Evolutionary conservation across 768 basidiomycete genomes (phyloP).

Genomic region (Trametes meyenii): DNA sequence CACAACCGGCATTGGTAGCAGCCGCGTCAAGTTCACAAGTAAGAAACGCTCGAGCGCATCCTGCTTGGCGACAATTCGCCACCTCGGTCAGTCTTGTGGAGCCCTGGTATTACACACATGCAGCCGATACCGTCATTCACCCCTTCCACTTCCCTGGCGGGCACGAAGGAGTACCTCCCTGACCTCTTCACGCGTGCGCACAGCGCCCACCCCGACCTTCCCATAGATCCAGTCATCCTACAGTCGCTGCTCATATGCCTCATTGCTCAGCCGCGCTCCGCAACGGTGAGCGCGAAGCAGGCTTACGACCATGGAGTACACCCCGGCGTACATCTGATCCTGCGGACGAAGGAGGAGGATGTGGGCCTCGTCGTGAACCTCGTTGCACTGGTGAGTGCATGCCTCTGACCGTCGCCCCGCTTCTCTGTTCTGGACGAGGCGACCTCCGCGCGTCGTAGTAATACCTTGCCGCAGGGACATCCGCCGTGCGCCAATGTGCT

Average conservation of each 20-base stretch:
- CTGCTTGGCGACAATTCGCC: too few species aligned
- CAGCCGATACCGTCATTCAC: neutral
- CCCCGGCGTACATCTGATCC: constrained; percentile 62
- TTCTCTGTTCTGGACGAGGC: neutral
- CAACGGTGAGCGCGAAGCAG: constrained; percentile 8
- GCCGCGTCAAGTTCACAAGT: too few species aligned
- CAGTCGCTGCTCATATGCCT: constrained; percentile 70
- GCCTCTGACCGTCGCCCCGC: neutral
- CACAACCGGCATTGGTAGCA: too few species aligned
- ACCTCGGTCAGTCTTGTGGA: too few species aligned
- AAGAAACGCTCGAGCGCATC: too few species aligned
- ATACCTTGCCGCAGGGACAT: constrained; percentile 8
- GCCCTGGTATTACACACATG: neutral
- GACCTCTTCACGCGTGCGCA: constrained; percentile 50
- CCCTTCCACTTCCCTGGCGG: constrained; percentile 11
- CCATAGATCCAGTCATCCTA: constrained; percentile 63
- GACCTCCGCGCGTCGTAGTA: neutral
- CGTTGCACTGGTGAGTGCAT: constrained; percentile 52
- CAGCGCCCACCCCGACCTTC: constrained; percentile 48
- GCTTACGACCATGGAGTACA: constrained; percentile 7
- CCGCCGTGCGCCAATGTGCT: too few species aligned
- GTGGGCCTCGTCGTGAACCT: constrained; percentile 60
- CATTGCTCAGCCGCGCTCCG: constrained; percentile 40
- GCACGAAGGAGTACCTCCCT: constrained; percentile 31
- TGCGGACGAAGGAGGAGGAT: constrained; percentile 69